Percentiles rank a stretch among this genome's conserved stretches.
Evolutionary conservation across 495 filamentous ascomycete species (phyloP).

Genomic region (Stereocaulon alpinum): DNA sequence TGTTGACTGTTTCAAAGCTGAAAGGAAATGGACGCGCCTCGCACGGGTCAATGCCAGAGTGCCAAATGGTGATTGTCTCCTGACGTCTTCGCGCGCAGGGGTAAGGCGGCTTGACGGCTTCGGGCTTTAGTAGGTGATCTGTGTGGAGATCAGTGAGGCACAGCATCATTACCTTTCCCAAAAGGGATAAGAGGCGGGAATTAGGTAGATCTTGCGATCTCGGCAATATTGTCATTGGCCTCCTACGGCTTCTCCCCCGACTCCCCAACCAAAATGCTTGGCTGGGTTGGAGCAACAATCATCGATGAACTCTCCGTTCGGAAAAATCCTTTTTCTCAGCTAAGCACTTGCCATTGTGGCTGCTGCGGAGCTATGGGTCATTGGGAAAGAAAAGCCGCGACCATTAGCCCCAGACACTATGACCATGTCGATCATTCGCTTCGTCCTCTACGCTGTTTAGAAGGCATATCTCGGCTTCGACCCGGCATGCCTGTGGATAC

Average conservation of each 20-base stretch:
- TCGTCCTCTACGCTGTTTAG: neutral
- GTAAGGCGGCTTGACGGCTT: constrained; percentile 7
- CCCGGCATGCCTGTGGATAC: constrained; percentile 12
- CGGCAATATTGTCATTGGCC: constrained; percentile 10
- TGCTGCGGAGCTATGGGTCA: constrained; percentile 4
- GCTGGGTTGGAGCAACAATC: neutral
- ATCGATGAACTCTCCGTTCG: neutral
- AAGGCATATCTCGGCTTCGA: constrained; percentile 12
- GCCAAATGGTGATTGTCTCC: neutral
- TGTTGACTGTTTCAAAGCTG: too few relatives aligned
- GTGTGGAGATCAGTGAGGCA: constrained; percentile 8
- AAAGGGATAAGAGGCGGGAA: neutral
- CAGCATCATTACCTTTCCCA: neutral
- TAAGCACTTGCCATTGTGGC: neutral
- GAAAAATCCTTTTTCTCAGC: constrained; percentile 5
- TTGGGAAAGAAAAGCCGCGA: neutral
- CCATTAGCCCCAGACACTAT: neutral
- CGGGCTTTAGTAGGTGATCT: neutral
- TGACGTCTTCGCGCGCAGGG: constrained; percentile 5
- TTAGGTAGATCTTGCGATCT: constrained; percentile 12
- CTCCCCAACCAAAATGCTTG: neutral
- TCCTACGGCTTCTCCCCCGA: neutral
- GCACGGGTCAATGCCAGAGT: too few relatives aligned
- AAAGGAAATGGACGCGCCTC: too few relatives aligned
- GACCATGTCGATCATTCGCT: constrained; percentile 4